Base-by-base conservation (phyloP, 2,329 filamentous ascomycete genomes). In the Colletotrichum chlorophyti region DNA sequence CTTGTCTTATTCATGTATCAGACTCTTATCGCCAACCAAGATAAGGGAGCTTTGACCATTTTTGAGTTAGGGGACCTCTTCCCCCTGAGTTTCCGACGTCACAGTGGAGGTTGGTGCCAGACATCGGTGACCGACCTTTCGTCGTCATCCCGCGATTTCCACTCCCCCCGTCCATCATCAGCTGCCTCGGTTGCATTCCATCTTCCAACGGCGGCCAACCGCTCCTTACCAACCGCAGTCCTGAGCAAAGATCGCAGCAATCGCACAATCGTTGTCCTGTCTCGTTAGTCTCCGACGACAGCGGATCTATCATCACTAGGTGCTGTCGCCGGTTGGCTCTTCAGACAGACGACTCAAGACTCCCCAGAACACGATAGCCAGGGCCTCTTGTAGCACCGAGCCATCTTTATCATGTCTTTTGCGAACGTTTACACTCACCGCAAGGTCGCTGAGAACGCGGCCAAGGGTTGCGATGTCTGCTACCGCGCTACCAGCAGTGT, bases 381-480 rank as follows among this genome's bases (percentile, higher is more conserved):
- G n/a, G n/a, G n/a, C n/a, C n/a, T n/a, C n/a, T n/a, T n/a, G n/a
- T n/a, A n/a, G n/a, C n/a, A n/a, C n/a, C n/a, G n/a, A n/a, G n/a
- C 19, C 15, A 14, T 9, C 41, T 5, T 12, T 58, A 60, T 19
- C 53, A 83, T 83, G 78, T 76, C 82, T 2, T 85, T 94, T 58
- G 84, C 85, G 37, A 98, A 98, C 69, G 74, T 90, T 26, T 98
- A 94, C 76, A 87, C 91, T 63, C 90, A 93, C 64, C 90, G 94
- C 46, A 91, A 87, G 65, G 94, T 98, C 31, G 93, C 93, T 11
- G 92, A 96, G 26, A 84, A 86, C n/a, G 84, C 89, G 1, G 84
- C 91, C 11, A 96, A 91, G 74, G 82, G 91, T 46, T 99, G 95
- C 75, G 90, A 92, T 74, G 86, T 98, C 63, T 98, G 95, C 81